Evolutionary conservation across 2,329 filamentous ascomycete species (phyloP), one percentile per base, ranked within the genome.

Genomic region (Pseudopithomyces chartarum): DNA sequence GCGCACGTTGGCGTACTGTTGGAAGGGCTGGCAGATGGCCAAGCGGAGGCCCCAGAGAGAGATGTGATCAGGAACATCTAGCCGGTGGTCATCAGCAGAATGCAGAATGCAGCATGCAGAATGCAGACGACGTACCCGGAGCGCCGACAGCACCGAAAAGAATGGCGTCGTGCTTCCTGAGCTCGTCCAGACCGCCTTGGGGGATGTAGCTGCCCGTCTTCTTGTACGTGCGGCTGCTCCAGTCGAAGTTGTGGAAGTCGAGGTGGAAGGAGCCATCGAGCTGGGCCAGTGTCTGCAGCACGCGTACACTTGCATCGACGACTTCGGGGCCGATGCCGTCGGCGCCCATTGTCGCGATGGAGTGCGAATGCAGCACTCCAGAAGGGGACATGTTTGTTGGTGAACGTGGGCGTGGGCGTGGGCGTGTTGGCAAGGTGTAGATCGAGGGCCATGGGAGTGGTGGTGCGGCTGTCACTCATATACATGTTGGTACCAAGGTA

Each of bases 261-360:
- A 91, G 77, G 13, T 77, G 66, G 71, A 91, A 90, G 0, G 82
- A 81, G 38, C 82, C 79, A 1, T 86, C 75, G 1, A 81, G 77
- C 33, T 78, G 68, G 4, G 80, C 76, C 1, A 88, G 71, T 13
- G 81, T 80, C 59, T 86, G 80, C 49, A 91, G 74, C 0, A 88
- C 88, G 40, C 82, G 78, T 8, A 90, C 84, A 2, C 86, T 87
- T 1, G 86, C 86, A 32, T 81, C 78, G 71, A 89, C 84, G 11
- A 90, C 87, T 71, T 90, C 88, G 1, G 82, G 82, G 1, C 88
- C 88, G 58, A 90, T 90, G 52, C 88, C 88, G 66, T 90, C 88
- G 7, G 85, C 88, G 0, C 87, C 86, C 53, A 90, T 88, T 80
- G 68, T 71, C 15, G 70, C 71, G 48, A 73, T 70, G 48, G 64